Evolutionary conservation across 805 yeast species (phyloP).

Genomic region (Novakomyces olei): DNA sequence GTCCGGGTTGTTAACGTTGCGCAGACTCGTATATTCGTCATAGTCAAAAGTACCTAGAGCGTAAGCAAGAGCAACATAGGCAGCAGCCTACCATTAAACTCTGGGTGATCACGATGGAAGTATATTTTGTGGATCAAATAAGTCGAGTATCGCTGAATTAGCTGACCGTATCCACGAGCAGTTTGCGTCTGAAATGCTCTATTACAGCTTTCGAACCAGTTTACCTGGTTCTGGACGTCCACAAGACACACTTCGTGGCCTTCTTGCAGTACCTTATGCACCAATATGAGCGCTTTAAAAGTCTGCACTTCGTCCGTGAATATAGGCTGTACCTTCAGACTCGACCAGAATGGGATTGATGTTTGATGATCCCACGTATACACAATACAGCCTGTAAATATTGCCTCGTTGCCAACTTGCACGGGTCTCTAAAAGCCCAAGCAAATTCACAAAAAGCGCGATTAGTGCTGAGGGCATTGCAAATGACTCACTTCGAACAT

Average conservation of each 20-base stretch:
- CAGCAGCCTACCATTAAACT: conserved; percentile 93
- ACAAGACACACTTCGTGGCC: conserved; percentile 75
- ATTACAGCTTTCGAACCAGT: conserved; percentile 55
- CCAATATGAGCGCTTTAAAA: conserved; percentile 63
- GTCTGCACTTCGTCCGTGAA: conserved; percentile 64
- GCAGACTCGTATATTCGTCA: conserved; percentile 75
- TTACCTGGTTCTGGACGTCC: conserved; percentile 59
- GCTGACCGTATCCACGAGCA: conserved; percentile 35
- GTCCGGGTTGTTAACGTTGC: conserved; percentile 77
- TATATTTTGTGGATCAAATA: conserved; percentile 50
- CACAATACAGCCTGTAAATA: too few relatives aligned
- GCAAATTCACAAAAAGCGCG: not conserved
- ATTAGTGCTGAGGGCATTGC: conserved; percentile 1
- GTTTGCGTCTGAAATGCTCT: conserved; percentile 25
- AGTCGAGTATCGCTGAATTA: conserved; percentile 55
- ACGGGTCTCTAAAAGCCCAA: not conserved
- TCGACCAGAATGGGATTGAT: conserved; percentile 66
- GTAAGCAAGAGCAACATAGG: conserved; percentile 1
- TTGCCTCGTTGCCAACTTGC: conserved; percentile 18
- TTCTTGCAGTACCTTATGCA: conserved; percentile 88
- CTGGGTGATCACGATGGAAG: conserved; percentile 67
- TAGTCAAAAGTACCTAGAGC: conserved; percentile 86
- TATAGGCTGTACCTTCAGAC: conserved; percentile 55
- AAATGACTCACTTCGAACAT: conserved; percentile 59
- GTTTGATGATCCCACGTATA: conserved; percentile 91